Conservation (phyloP, 176 grass and related monocot species). For the Aegilops bicornis region DNA sequence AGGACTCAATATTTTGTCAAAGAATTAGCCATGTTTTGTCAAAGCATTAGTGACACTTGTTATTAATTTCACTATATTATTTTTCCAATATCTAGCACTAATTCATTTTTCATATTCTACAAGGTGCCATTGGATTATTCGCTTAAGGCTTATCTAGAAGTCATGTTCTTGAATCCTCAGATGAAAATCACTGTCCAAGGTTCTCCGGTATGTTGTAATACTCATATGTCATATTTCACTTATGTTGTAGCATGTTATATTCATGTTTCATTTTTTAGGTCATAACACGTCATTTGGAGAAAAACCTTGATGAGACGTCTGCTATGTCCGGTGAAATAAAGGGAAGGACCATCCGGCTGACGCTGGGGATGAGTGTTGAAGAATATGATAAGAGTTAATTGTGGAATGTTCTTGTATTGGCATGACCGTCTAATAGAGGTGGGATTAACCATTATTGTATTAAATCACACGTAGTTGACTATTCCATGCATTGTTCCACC, state of each 20-base stretch:
- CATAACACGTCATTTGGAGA: constrained; percentile 62
- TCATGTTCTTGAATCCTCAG: constrained; percentile 80
- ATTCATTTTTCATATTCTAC: neutral
- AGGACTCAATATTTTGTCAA: too few species aligned
- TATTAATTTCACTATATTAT: too few species aligned
- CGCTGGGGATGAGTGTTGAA: constrained; percentile 65
- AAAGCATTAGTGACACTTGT: too few species aligned
- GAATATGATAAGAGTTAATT: constrained; percentile 78
- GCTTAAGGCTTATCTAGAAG: constrained; percentile 78
- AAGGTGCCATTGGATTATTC: constrained; percentile 89
- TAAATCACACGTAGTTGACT: neutral
- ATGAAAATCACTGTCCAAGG: constrained; percentile 81
- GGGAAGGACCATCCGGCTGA: constrained; percentile 57
- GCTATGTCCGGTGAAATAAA: constrained; percentile 54
- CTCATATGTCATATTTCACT: neutral
- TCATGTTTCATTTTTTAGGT: constrained; percentile 44
- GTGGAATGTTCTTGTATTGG: constrained; percentile 86
- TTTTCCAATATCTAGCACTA: too few species aligned
- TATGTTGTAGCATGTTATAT: constrained; percentile 21
- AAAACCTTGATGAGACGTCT: constrained; percentile 69
- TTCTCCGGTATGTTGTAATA: constrained; percentile 48
- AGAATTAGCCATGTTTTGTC: too few species aligned
- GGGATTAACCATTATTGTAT: neutral
- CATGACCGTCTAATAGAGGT: constrained; percentile 90
- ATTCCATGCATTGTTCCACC: neutral